Evolutionary conservation across 495 filamentous ascomycete species (phyloP).

Genomic region (Pseudevernia furfuracea): DNA sequence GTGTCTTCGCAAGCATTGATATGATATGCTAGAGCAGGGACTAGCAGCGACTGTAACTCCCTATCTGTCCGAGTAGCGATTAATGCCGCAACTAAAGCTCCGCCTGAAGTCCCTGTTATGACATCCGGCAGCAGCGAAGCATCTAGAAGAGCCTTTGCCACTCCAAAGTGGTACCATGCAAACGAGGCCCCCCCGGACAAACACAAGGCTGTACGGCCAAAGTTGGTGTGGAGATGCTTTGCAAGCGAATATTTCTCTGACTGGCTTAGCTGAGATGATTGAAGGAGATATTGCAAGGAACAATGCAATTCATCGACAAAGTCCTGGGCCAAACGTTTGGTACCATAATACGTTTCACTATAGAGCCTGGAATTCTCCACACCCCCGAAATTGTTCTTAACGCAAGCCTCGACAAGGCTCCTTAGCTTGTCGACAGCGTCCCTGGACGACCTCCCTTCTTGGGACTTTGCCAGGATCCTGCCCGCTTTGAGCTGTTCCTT

Average conservation of each 20-base stretch:
- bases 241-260: constrained; percentile 78
- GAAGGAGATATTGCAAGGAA: constrained; percentile 58
- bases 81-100: constrained; percentile 82
- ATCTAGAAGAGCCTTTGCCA: constrained; percentile 84
- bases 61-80: constrained; percentile 85
- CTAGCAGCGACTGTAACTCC: constrained; percentile 74
- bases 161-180: constrained; percentile 94
- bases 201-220: constrained; percentile 85
- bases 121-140: constrained; percentile 80
- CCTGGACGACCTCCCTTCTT: constrained; percentile 33
- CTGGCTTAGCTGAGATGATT: constrained; percentile 54
- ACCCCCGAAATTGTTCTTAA: constrained; percentile 95
- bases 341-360: constrained; percentile 93
- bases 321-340: constrained; percentile 82
- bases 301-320: constrained; percentile 68
- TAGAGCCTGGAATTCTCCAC: constrained; percentile 93
- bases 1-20: constrained; percentile 80
- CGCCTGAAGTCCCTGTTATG: constrained; percentile 91
- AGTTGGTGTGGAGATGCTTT: constrained; percentile 84
- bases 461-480: constrained; percentile 50
- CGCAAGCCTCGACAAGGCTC: constrained; percentile 72
- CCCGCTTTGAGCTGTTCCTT: constrained; percentile 60
- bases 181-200: constrained; percentile 92
- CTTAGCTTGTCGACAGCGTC: constrained; percentile 64
- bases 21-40: constrained; percentile 73